A percentile compares a stretch with the other conserved stretches of the same genome.
Evolutionary conservation across 257 asterid species (phyloP).

Genomic region (Lycium ferocissimum): DNA sequence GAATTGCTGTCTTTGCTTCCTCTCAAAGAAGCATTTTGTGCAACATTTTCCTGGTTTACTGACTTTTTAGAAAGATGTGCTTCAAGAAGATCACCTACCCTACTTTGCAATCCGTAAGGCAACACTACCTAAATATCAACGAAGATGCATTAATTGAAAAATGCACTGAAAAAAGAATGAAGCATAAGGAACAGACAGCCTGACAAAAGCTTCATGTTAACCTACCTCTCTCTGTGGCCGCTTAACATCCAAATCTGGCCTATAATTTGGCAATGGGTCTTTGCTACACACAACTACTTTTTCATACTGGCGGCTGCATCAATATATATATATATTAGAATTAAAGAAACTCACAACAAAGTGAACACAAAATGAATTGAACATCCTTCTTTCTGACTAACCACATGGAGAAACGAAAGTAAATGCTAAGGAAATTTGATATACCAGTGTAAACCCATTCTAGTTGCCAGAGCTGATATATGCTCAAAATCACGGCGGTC

Average conservation of each 20-base stretch:
- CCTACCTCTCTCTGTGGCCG: slow-evolving; percentile 95
- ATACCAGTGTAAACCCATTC: slow-evolving; percentile 87
- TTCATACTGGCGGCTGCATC: slow-evolving; percentile 76
- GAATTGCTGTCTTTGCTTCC: slow-evolving; percentile 43
- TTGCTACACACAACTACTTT: slow-evolving; percentile 80
- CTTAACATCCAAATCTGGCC: slow-evolving; percentile 89
- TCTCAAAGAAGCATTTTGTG: slow-evolving; percentile 42
- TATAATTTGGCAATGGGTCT: slow-evolving; percentile 86
- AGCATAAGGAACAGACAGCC: slow-evolving; percentile 10
- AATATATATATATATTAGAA: slow-evolving; percentile 24
- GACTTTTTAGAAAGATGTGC: slow-evolving; percentile 69
- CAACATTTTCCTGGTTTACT: slow-evolving; percentile 50
- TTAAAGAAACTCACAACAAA: slow-evolving; percentile 24
- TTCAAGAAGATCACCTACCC: slow-evolving; percentile 66
- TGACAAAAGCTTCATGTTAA: slow-evolving; percentile 27
- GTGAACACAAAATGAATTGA: slow-evolving; percentile 27
- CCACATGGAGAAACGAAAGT: background rate
- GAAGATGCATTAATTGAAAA: slow-evolving; percentile 13
- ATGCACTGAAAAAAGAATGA: slow-evolving; percentile 15
- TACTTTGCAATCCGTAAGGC: slow-evolving; percentile 60
- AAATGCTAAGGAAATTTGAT: slow-evolving; percentile 28
- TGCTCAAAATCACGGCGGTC: slow-evolving; percentile 90
- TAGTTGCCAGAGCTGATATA: slow-evolving; percentile 72
- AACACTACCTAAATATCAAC: slow-evolving; percentile 59
- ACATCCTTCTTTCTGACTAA: background rate